These are phyloP conservation scores for Solanum ossicruentum DNA, from an alignment of 257 asterid genomes.

Conservation along the genomic window DNA sequence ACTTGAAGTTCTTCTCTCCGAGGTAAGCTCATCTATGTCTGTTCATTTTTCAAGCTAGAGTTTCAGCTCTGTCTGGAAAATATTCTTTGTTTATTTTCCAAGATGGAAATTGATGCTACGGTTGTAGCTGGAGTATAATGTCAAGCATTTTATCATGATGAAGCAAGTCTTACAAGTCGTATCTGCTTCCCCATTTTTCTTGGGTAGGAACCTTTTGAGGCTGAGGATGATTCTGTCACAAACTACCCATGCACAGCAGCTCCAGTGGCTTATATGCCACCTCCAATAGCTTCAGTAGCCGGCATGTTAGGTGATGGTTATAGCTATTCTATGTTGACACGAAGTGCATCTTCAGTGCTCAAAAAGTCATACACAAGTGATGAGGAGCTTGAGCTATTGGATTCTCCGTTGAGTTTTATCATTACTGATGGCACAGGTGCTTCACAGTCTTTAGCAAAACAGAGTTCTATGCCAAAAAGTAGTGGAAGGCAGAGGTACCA, in stretches of 20 bases:
- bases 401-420: conserved; percentile 47
- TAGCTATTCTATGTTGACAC: conserved; percentile 23
- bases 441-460: conserved; percentile 21
- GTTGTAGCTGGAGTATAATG: neutral
- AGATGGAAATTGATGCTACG: neutral
- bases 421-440: conserved; percentile 9
- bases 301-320: conserved; percentile 30
- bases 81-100: neutral
- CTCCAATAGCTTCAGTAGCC: conserved; percentile 27
- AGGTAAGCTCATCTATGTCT: conserved; percentile 26
- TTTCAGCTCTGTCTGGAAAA: neutral
- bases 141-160: neutral
- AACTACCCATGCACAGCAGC: conserved; percentile 54
- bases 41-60: neutral
- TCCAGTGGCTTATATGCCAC: conserved; percentile 42
- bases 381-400: conserved; percentile 61
- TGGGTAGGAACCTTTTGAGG: conserved; percentile 32
- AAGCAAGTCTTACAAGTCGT: neutral
- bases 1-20: conserved; percentile 54
- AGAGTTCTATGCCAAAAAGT: conserved; percentile 13
- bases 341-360: conserved; percentile 45
- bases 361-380: conserved; percentile 66
- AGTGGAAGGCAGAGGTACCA: conserved; percentile 38
- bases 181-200: neutral
- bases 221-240: conserved; percentile 30